Conservation (phyloP, 345 rosid species). For the Rubroshorea leprosula region DNA sequence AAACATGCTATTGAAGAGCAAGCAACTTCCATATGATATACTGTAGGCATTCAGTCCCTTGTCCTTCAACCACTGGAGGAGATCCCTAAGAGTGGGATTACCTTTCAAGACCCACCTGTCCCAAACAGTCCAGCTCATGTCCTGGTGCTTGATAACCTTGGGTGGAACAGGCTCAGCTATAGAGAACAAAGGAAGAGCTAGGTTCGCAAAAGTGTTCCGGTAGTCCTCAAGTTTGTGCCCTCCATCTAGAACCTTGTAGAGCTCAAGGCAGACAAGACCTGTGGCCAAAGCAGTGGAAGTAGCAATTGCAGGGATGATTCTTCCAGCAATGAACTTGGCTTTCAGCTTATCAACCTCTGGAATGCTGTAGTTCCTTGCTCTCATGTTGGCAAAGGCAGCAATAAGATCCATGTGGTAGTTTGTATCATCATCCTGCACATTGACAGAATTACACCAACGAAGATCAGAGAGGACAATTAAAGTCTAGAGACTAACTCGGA, state of each 20-base stretch:
- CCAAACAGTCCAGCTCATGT: conserved; percentile 98
- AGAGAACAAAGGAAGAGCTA: conserved; percentile 87
- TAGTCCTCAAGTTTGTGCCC: conserved; percentile 84
- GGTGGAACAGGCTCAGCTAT: conserved; percentile 98
- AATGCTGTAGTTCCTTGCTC: conserved; percentile 95
- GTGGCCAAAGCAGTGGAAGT: conserved; percentile 98
- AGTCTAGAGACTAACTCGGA: too few relatives aligned
- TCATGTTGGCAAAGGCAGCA: conserved; percentile 97
- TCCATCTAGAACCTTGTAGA: conserved; percentile 80
- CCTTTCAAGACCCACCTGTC: conserved; percentile 77
- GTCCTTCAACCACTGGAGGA: conserved; percentile 71
- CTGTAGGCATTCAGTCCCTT: conserved; percentile 86
- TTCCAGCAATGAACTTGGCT: conserved; percentile 98
- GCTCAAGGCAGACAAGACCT: conserved; percentile 91
- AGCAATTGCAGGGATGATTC: conserved; percentile 98
- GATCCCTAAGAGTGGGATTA: conserved; percentile 68
- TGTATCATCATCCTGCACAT: conserved; percentile 93
- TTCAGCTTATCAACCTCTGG: conserved; percentile 97
- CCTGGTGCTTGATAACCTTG: conserved; percentile 74
- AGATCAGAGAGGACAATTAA: not conserved
- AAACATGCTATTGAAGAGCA: conserved; percentile 88
- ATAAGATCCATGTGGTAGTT: conserved; percentile 99
- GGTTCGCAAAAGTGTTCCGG: conserved; percentile 93
- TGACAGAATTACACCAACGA: not conserved
- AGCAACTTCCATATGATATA: conserved; percentile 84